Percentiles rank a stretch among this genome's conserved stretches.
These are phyloP conservation scores for Candida pseudoviswanathii DNA, from an alignment of 1,139 yeast species.

Conservation along the genomic window DNA sequence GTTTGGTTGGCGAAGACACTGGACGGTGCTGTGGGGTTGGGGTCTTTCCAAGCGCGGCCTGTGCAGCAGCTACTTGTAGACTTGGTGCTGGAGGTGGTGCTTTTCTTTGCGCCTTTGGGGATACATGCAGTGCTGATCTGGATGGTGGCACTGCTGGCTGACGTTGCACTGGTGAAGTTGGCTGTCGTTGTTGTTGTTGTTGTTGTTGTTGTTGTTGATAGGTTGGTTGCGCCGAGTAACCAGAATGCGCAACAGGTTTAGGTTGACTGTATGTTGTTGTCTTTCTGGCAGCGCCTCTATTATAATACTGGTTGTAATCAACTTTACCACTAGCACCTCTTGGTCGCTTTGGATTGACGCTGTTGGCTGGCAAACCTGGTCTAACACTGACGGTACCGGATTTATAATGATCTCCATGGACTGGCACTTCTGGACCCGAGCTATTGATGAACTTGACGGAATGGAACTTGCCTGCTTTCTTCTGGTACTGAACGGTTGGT, in stretches of 20 bases:
- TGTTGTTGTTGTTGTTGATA: slow-evolving; percentile 17
- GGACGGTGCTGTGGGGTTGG: slow-evolving; percentile 6
- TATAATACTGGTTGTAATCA: slow-evolving; percentile 48
- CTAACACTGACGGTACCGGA: slow-evolving; percentile 85
- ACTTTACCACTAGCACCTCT: slow-evolving; percentile 41
- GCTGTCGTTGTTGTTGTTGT: slow-evolving; percentile 15
- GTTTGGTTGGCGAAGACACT: slow-evolving; percentile 13
- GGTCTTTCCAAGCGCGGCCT: slow-evolving; percentile 18
- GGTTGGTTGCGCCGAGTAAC: slow-evolving; percentile 20
- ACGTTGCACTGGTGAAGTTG: slow-evolving; percentile 18
- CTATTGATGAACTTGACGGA: slow-evolving; percentile 68
- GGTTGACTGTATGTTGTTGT: slow-evolving; percentile 15
- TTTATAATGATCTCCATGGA: slow-evolving; percentile 73
- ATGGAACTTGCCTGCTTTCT: slow-evolving; percentile 86
- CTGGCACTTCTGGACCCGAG: slow-evolving; percentile 55
- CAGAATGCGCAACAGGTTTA: slow-evolving; percentile 9
- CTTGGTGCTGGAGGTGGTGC: slow-evolving; percentile 19
- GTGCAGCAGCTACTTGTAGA: slow-evolving; percentile 19
- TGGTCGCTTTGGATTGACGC: slow-evolving; percentile 75
- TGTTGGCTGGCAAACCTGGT: slow-evolving; percentile 74
- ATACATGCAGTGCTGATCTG: slow-evolving; percentile 16
- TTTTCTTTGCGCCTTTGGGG: slow-evolving; percentile 15
- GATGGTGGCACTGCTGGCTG: slow-evolving; percentile 16
- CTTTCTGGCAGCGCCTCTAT: slow-evolving; percentile 29
- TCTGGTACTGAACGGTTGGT: slow-evolving; percentile 76